phyloP scores from a whole-genome alignment of 2,329 filamentous ascomycete genomes.

The Phyllosticta paracitricarpa region DNA sequence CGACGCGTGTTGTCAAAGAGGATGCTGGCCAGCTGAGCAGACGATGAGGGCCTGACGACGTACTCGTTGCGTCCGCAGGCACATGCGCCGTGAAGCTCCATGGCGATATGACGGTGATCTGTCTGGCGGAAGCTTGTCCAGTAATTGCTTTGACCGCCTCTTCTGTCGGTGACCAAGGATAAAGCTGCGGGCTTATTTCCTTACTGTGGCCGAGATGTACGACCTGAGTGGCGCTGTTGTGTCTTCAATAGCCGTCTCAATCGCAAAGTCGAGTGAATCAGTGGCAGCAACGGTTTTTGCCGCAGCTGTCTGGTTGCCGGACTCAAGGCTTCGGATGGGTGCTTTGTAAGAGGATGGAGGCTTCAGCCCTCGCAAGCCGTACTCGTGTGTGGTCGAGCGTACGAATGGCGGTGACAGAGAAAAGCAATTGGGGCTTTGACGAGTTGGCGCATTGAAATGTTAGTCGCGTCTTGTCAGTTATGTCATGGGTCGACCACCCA shows the following conservation, averaged over 20 bases:
- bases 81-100: slow-evolving; percentile 60
- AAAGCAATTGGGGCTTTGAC: not conserved
- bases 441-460: not conserved
- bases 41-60: slow-evolving; percentile 54
- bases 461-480: not conserved
- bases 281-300: not conserved
- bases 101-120: slow-evolving; percentile 1
- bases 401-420: not conserved
- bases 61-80: slow-evolving; percentile 82
- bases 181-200: not conserved
- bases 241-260: not conserved
- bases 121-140: not conserved
- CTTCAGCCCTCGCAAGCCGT: not conserved
- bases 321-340: not conserved
- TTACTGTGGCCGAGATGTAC: not conserved
- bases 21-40: slow-evolving; percentile 51
- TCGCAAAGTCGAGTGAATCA: not conserved
- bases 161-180: not conserved
- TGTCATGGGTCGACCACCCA: not conserved
- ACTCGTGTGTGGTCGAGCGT: not conserved
- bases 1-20: slow-evolving; percentile 62
- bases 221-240: not conserved
- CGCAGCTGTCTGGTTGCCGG: not conserved
- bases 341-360: not conserved
- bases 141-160: not conserved